A percentile compares a stretch with the other conserved stretches of the same genome.
Conservation (phyloP, 2,329 filamentous ascomycete genomes). For the Ceratocystis lukuohia region DNA sequence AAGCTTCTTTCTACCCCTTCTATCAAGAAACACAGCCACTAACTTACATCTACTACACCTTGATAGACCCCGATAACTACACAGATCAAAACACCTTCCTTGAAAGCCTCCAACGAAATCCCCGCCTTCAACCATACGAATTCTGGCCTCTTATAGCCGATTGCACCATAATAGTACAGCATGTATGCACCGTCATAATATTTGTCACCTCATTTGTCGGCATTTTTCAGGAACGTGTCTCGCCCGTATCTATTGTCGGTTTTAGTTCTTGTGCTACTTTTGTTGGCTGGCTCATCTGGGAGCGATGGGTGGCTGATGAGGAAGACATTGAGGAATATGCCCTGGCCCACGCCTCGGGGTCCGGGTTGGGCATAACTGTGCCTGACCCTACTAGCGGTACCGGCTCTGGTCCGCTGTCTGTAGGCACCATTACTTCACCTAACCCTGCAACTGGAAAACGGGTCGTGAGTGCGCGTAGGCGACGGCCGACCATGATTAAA, state of each 20-base stretch:
- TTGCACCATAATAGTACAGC: constrained; percentile 91
- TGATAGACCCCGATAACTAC: constrained; percentile 86
- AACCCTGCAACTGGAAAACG: constrained; percentile 17
- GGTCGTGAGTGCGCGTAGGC: constrained; percentile 16
- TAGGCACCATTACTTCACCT: background rate
- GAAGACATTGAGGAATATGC: constrained; percentile 36
- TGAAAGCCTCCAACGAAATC: constrained; percentile 88
- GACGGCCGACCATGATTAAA: constrained; percentile 19
- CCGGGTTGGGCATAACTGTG: constrained; percentile 22
- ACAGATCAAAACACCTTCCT: constrained; percentile 95
- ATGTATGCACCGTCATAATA: constrained; percentile 87
- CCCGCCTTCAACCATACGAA: constrained; percentile 84
- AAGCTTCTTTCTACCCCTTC: constrained; percentile 29
- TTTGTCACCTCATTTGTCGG: constrained; percentile 89
- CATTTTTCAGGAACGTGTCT: constrained; percentile 78
- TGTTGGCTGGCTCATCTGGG: constrained; percentile 81
- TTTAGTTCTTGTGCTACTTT: constrained; percentile 74
- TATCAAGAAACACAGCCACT: constrained; percentile 21
- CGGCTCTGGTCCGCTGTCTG: background rate
- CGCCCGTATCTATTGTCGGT: constrained; percentile 74
- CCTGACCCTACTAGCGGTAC: background rate
- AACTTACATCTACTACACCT: background rate
- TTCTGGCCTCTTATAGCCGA: constrained; percentile 96
- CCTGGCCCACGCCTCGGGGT: constrained; percentile 23
- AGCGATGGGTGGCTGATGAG: constrained; percentile 71